These are phyloP conservation scores for Plectranthus barbatus DNA, from an alignment of 257 asterid species.

Conservation along the genomic window DNA sequence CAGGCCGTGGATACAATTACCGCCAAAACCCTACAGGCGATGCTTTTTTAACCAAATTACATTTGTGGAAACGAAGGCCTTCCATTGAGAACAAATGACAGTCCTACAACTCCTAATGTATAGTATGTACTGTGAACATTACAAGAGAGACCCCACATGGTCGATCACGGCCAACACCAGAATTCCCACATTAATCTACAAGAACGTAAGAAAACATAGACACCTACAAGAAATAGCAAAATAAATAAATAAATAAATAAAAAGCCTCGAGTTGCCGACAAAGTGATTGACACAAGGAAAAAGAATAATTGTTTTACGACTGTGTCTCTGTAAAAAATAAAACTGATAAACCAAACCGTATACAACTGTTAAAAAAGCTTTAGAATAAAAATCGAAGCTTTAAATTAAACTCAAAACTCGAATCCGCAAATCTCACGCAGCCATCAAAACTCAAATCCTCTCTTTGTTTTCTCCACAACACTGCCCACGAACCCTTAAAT, in stretches of 20 bases:
- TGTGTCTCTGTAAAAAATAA: neutral
- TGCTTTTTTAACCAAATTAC: neutral
- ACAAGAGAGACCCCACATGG: no score
- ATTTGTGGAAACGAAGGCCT: neutral
- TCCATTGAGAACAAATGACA: no score
- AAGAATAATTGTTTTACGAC: no score
- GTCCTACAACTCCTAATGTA: no score
- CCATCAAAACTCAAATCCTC: conserved; percentile 5
- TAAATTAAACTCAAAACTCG: neutral
- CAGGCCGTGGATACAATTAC: neutral
- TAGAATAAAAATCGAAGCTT: neutral
- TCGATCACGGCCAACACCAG: no score
- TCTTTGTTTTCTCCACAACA: neutral
- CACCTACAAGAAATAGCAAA: no score
- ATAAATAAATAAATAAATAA: no score
- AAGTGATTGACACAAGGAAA: neutral
- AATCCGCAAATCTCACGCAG: neutral
- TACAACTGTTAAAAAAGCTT: neutral
- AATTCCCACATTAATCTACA: no score
- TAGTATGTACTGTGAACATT: no score
- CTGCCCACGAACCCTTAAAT: neutral
- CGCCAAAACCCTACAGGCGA: neutral
- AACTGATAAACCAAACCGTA: neutral
- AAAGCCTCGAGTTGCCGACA: neutral
- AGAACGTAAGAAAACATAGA: no score